Evolutionary conservation across 139 green algal species (phyloP), one percentile per base, ranked within the genome.

Genomic region (Mesotaenium endlicherianum): DNA sequence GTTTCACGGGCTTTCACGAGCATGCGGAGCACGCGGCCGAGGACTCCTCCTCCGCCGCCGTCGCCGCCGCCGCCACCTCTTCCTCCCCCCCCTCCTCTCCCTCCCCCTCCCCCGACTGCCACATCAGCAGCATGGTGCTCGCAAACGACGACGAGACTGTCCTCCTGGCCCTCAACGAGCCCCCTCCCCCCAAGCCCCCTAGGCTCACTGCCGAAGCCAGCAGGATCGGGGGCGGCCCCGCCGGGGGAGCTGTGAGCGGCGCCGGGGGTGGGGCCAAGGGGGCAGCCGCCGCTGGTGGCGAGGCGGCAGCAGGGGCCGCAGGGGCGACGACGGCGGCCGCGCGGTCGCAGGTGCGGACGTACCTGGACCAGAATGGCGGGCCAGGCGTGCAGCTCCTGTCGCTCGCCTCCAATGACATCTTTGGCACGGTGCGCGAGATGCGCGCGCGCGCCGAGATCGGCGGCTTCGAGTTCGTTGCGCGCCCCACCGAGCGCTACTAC

Each of bases 351-450:
- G 91, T 94, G 60, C 94, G 97, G 89, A 99, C 95, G 0, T 99
- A 93, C 80, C 86, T 99, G 49, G 96, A 98, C 89, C 95, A 98
- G 84, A 98, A 99, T 83, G 91, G 95, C 74, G 95, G 96, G 0
- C 80, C 95, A 2, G 96, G 96, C 6, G 70, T 99, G 84, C 96
- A 99, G 91, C 96, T 98, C 91, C 79, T 99, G 60, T 95, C 96
- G 31, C 91, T 99, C 0, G 97, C 95, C 89, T 98, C 94, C 0
- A 75, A 95, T 57, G 91, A 98, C 90, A 97, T 98, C 39, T 93
- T 99, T 38, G 3, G 36, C 67, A 98, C 95, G 2, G 80, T 98
- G 83, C 80, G 87, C 1, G 78, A 92, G 70, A 93, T 97, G 86
- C 82, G 91, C 17, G 47, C 71, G 26, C 86, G 91, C 55, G 91